Conservation (phyloP, 176 grass and related monocot species). For the Triticum dicoccoides region DNA sequence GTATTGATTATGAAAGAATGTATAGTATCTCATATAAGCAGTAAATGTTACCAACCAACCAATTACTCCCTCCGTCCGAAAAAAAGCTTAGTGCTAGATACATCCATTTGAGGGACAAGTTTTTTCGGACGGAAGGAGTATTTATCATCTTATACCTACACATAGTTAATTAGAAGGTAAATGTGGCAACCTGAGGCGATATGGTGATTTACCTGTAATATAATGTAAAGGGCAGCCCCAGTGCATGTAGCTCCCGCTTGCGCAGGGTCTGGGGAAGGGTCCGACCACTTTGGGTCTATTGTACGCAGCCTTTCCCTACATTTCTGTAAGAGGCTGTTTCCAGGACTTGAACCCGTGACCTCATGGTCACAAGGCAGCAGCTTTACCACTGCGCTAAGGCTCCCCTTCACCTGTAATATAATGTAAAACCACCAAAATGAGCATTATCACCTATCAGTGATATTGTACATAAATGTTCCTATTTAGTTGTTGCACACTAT, state of each 20-base stretch:
- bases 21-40: neutral
- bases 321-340: too few relatives aligned
- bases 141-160: constrained; percentile 3
- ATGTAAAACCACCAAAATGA: neutral
- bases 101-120: too few relatives aligned
- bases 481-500: neutral
- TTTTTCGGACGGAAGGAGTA: too few relatives aligned
- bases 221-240: too few relatives aligned
- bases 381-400: too few relatives aligned
- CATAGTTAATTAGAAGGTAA: constrained; percentile 5
- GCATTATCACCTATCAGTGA: neutral
- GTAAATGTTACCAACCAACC: constrained; percentile 1
- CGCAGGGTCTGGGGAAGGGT: too few relatives aligned
- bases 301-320: too few relatives aligned
- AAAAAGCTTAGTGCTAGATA: too few relatives aligned
- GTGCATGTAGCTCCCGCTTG: too few relatives aligned
- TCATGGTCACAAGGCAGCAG: too few relatives aligned
- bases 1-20: constrained; percentile 7
- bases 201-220: constrained; percentile 1
- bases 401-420: constrained; percentile 17
- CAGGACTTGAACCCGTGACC: too few relatives aligned
- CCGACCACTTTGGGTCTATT: too few relatives aligned
- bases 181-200: constrained; percentile 3
- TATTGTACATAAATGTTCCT: neutral
- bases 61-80: neutral